Conservation (phyloP, 441 rosid genomes). For the Capsella rubella region DNA sequence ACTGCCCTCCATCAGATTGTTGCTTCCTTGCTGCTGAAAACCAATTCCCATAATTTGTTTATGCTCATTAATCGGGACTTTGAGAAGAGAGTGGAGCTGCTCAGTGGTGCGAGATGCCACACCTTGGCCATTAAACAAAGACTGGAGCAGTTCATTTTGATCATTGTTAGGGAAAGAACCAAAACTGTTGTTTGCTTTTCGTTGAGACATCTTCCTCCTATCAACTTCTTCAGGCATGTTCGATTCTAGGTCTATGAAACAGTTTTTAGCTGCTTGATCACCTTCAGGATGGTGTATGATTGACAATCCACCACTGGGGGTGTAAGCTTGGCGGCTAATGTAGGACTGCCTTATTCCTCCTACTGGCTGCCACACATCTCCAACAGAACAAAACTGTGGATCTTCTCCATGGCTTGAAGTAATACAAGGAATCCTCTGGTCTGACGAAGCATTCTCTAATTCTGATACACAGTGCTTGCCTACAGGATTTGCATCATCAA, state of each 20-base stretch:
- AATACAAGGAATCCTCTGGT: conserved; percentile 52
- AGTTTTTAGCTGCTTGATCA: conserved; percentile 52
- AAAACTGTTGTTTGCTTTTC: conserved; percentile 62
- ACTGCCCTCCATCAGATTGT: conserved; percentile 56
- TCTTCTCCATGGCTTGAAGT: conserved; percentile 55
- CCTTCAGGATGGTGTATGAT: conserved; percentile 56
- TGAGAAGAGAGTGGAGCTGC: conserved; percentile 49
- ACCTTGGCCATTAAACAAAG: conserved; percentile 77
- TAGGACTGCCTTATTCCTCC: conserved; percentile 58
- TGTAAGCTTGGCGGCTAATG: conserved; percentile 56
- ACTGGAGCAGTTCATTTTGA: conserved; percentile 85
- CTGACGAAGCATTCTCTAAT: conserved; percentile 54
- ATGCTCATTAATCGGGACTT: conserved; percentile 37
- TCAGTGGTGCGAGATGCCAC: conserved; percentile 55
- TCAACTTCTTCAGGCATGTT: conserved; percentile 54
- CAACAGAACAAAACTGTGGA: conserved; percentile 54
- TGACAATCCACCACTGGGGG: conserved; percentile 56
- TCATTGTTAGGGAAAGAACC: conserved; percentile 67
- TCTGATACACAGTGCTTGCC: conserved; percentile 51
- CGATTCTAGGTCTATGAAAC: conserved; percentile 64
- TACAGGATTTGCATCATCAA: conserved; percentile 48
- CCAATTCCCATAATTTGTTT: conserved; percentile 42
- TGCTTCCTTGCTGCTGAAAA: conserved; percentile 56
- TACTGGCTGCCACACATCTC: conserved; percentile 71
- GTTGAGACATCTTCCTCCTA: conserved; percentile 58